These are phyloP conservation scores for Mariannaea sp. DNA, from an alignment of 2,329 filamentous ascomycete species.

Conservation along the genomic window DNA sequence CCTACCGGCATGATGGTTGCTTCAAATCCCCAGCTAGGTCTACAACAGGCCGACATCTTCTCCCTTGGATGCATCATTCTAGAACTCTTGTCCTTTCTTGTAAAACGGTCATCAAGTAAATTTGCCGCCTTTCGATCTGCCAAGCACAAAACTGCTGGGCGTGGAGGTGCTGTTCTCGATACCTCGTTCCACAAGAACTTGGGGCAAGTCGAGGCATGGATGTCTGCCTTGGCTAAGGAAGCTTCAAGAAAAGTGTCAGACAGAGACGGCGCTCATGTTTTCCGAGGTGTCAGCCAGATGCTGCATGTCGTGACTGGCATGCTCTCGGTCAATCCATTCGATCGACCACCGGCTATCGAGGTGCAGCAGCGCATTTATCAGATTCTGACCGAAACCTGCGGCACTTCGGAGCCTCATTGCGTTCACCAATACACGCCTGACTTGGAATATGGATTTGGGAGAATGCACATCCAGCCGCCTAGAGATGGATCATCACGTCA, in stretches of 20 bases:
- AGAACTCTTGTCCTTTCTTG: conserved; percentile 70
- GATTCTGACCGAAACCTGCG: conserved; percentile 55
- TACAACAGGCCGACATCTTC: conserved; percentile 71
- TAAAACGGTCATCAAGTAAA: conserved; percentile 69
- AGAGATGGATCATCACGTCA: conserved; percentile 17
- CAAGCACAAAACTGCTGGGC: conserved; percentile 63
- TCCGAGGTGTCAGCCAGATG: conserved; percentile 57
- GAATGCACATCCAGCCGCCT: conserved; percentile 27
- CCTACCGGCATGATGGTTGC: conserved; percentile 44
- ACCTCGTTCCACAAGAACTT: conserved; percentile 75
- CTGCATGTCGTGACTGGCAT: conserved; percentile 59
- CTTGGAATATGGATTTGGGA: conserved; percentile 36
- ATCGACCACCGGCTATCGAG: conserved; percentile 57
- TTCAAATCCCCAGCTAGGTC: conserved; percentile 52
- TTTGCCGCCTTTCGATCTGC: conserved; percentile 70
- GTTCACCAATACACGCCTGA: conserved; percentile 53
- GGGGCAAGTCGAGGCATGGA: conserved; percentile 71
- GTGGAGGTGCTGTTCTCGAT: conserved; percentile 67
- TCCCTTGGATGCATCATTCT: conserved; percentile 74
- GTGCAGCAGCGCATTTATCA: conserved; percentile 58
- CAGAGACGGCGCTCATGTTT: conserved; percentile 50
- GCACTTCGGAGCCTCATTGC: conserved; percentile 57
- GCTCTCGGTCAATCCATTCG: conserved; percentile 56
- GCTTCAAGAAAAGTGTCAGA: conserved; percentile 52
- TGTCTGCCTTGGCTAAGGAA: conserved; percentile 64